These are phyloP conservation scores for Thoreauomyces humboldtii DNA, from an alignment of 192 early-diverging fungal species.

Conservation along the genomic window DNA sequence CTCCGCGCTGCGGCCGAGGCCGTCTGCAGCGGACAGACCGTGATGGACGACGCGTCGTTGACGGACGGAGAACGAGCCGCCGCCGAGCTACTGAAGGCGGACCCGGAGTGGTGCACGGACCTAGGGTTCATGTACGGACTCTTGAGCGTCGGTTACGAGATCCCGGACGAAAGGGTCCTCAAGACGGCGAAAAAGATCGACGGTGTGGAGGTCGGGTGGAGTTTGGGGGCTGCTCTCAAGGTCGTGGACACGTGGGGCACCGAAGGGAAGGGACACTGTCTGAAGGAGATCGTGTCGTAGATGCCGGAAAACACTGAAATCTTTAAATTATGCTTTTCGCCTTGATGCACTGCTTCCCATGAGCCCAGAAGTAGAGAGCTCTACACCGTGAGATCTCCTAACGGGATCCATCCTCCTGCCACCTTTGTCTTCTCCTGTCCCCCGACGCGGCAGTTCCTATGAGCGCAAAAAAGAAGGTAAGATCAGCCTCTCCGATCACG, in stretches of 20 bases:
- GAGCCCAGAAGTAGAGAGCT: too few species aligned
- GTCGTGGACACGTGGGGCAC: conserved; percentile 60
- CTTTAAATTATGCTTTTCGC: too few species aligned
- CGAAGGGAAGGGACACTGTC: conserved; percentile 17
- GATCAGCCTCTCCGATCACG: background rate
- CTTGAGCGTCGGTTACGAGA: conserved; percentile 80
- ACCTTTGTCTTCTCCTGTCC: background rate
- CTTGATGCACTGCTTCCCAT: too few species aligned
- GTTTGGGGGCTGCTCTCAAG: conserved; percentile 86
- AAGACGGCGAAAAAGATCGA: conserved; percentile 89
- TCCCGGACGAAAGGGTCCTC: conserved; percentile 65
- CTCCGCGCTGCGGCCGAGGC: conserved; percentile 63
- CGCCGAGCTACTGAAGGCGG: conserved; percentile 23
- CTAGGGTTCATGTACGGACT: conserved; percentile 83
- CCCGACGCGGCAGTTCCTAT: conserved; percentile 24
- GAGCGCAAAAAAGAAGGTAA: background rate
- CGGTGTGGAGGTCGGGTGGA: conserved; percentile 94
- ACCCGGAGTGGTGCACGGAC: conserved; percentile 87
- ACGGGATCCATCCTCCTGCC: conserved; percentile 8
- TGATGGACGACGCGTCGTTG: conserved; percentile 1
- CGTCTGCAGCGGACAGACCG: conserved; percentile 54
- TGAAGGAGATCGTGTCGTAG: too few species aligned
- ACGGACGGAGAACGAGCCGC: background rate
- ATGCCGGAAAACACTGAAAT: too few species aligned
- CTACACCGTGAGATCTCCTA: background rate